Conservation (phyloP, 768 basidiomycete species). For the Xerocomellus chrysenteron region DNA sequence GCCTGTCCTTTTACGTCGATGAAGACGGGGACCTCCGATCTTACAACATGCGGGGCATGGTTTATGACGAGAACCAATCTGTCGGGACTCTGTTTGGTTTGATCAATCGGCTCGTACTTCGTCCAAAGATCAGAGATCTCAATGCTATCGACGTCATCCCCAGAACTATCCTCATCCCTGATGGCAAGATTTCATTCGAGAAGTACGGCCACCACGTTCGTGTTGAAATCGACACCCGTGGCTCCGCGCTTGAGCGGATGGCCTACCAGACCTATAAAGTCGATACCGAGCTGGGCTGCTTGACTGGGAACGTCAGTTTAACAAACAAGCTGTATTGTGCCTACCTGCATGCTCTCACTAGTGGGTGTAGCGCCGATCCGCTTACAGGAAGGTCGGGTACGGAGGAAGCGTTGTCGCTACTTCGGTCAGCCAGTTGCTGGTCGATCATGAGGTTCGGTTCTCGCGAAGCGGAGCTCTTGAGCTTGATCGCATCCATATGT, state of each 20-base stretch:
- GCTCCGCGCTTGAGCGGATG: background rate
- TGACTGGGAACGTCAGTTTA: slow-evolving; percentile 28
- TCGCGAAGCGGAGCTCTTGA: slow-evolving; percentile 34
- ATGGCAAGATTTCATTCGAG: slow-evolving; percentile 26
- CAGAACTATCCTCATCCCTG: slow-evolving; percentile 39
- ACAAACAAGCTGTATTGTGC: slow-evolving; percentile 35
- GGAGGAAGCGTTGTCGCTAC: slow-evolving; percentile 41
- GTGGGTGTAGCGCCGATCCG: slow-evolving; percentile 43
- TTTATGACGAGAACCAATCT: slow-evolving; percentile 42
- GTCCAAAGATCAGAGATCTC: slow-evolving; percentile 15
- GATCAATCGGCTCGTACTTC: slow-evolving; percentile 39
- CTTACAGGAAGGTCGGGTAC: slow-evolving; percentile 44
- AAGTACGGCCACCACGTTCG: slow-evolving; percentile 16
- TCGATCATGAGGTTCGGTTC: slow-evolving; percentile 40
- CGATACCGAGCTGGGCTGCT: slow-evolving; percentile 30
- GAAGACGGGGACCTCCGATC: slow-evolving; percentile 36
- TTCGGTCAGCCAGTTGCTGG: slow-evolving; percentile 36
- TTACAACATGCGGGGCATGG: slow-evolving; percentile 40
- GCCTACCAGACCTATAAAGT: slow-evolving; percentile 32
- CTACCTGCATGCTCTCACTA: slow-evolving; percentile 47
- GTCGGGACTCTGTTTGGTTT: slow-evolving; percentile 47
- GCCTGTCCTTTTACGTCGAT: slow-evolving; percentile 41
- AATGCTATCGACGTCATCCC: slow-evolving; percentile 1
- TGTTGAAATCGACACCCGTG: slow-evolving; percentile 8
- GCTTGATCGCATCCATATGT: slow-evolving; percentile 34